Base-by-base conservation (phyloP, 2,329 filamentous ascomycete genomes). In the Pseudocercospora musae region DNA sequence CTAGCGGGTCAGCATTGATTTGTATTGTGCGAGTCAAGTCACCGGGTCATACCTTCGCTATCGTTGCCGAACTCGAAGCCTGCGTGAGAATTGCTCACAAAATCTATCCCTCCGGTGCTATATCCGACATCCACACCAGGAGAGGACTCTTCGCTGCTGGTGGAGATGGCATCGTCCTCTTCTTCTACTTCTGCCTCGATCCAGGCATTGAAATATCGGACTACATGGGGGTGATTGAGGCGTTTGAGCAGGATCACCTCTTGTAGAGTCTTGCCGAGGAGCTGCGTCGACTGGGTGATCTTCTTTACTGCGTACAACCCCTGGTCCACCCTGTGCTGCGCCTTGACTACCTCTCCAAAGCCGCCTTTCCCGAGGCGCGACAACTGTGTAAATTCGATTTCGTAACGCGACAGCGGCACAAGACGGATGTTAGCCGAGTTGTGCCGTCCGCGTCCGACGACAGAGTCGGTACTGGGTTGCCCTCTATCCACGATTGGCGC, bases 291-390 rank as follows among this genome's bases (percentile, higher is more conserved):
- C 69, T 95, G 91, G 0, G 88, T 91, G 65, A 99, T 95, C 75
- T 98, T 97, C 76, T 99, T 99, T 74, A 99, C 91, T 18, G 95
- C 95, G 77, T 98, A 99, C 48, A 96, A 89, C 62, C 93, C 90
- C 0, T 91, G 91, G 74, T 98, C 95, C 3, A 97, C 85, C 78
- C 95, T 96, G 76, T 96, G 96, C 31, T 94, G 86, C 2, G 94
- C 94, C 75, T 96, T 96, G 59, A 98, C 92, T 21, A 99, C 95
- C 77, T 97, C 92, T 4, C 95, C 95, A 77, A 96, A 99, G 0
- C 94, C 95, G 48, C 95, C 95, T 74, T 94, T 96, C 2, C 95
- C 95, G 11, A 99, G 82, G 4, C 90, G 86, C 13, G 91, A 92
- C 72, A 95, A 88, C 77, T 98, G 93, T 18, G 93, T 88, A 77